Percentiles rank a stretch among this genome's conserved stretches.
These are phyloP conservation scores for Cladosporium sp. DNA, from an alignment of 2,329 filamentous ascomycete species.

Conservation along the genomic window DNA sequence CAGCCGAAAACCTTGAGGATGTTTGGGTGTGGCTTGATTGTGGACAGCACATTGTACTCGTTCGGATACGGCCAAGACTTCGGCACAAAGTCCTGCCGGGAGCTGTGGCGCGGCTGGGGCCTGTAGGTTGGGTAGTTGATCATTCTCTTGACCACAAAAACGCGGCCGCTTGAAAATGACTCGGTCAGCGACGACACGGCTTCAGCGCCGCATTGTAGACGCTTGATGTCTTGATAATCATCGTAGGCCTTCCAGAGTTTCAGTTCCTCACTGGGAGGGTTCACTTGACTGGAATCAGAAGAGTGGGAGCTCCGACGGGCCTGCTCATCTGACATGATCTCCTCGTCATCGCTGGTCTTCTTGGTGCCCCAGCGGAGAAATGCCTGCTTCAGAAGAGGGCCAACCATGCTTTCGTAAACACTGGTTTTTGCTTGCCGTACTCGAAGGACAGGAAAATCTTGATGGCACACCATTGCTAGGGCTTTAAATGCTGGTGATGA, in stretches of 20 bases:
- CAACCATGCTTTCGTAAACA: too few species aligned
- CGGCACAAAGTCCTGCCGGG: neutral
- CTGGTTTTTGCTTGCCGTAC: too few species aligned
- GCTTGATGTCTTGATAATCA: neutral
- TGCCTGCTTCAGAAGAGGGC: too few species aligned
- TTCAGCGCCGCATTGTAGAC: neutral
- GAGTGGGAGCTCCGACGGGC: too few species aligned
- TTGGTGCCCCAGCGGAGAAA: too few species aligned
- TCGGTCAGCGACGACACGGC: neutral
- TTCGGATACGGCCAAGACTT: neutral
- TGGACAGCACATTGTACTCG: neutral
- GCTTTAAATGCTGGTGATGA: too few species aligned
- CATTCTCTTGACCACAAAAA: constrained; percentile 10
- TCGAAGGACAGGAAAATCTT: too few species aligned
- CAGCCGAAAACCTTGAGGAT: constrained; percentile 5
- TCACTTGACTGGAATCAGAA: neutral
- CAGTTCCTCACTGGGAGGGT: neutral
- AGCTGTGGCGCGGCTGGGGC: neutral
- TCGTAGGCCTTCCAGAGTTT: neutral
- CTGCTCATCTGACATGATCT: too few species aligned
- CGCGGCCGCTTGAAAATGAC: neutral
- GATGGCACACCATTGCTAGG: too few species aligned
- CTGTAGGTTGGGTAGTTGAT: neutral
- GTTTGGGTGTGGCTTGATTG: constrained; percentile 2
- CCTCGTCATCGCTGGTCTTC: too few species aligned